Evolutionary conservation across 208 protist genomes (phyloP), one percentile per base, ranked within the genome.

Genomic region (Leishmania guyanensis): DNA sequence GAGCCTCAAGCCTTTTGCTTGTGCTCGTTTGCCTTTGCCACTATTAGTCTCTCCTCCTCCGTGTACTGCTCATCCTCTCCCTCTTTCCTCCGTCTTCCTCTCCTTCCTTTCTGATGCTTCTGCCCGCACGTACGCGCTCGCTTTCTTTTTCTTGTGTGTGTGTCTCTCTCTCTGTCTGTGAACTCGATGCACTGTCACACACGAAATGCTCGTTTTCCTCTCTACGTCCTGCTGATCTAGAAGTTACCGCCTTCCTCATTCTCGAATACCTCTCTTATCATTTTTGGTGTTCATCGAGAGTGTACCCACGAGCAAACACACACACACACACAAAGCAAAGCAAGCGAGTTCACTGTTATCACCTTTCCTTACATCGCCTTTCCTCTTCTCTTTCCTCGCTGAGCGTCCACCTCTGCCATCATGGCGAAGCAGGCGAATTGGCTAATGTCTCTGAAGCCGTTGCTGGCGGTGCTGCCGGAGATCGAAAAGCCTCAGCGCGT

Each of bases 401-500:
- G 26, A 29, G 43, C 16, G 22, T 33, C 26, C 16, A 36, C 64
- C 46, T 54, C 64, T 20, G 53, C 43, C 22, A 62, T 33, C 20
- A 89, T 87, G 84, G 68, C 79, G 29, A 85, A 89, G 79, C 78
- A 81, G 50, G 73, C 46, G 29, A 85, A 82, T 58, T 92, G 86
- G 80, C 74, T 99, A 43, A 89, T 99, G 82, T 78, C 97, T 80
- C 75, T 99, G 46, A 95, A 96, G 92, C 99, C 99, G 20, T 87
- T 99, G 81, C 90, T 99, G 81, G 82, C 78, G 43, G 56, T 99
- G 14, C 85, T 99, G 29, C 99, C 99, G 14, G 98, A 99, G 90
- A 93, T 99, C 17, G 80, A 89, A 69, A 91, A 92, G 87, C 98
- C 99, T 20, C 90, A 89, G 43, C 89, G 88, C 50, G 69, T 98